A percentile compares a stretch with the other conserved stretches of the same genome.
Conservation (phyloP, 2,329 filamentous ascomycete species). For the Stachybotrys echinatus region DNA sequence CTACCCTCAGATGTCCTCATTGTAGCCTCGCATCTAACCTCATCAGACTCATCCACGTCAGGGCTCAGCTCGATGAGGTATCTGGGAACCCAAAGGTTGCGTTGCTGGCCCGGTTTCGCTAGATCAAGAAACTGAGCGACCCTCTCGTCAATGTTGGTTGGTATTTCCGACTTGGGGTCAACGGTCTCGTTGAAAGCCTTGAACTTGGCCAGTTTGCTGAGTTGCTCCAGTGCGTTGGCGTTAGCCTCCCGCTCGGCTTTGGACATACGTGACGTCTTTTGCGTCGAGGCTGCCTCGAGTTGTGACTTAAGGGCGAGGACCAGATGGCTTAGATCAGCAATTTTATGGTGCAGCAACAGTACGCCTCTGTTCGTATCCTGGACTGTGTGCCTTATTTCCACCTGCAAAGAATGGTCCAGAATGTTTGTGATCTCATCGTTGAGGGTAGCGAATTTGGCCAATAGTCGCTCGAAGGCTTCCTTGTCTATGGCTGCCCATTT, state of each 20-base stretch:
- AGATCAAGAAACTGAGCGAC: conserved; percentile 34
- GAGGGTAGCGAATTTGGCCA: conserved; percentile 36
- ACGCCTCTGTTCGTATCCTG: conserved; percentile 43
- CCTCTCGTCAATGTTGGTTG: conserved; percentile 25
- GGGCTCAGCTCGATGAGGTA: conserved; percentile 27
- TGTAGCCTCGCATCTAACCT: conserved; percentile 32
- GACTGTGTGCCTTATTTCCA: conserved; percentile 40
- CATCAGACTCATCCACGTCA: conserved; percentile 24
- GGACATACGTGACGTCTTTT: conserved; percentile 22
- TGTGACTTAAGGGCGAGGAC: conserved; percentile 40
- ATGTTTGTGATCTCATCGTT: conserved; percentile 45
- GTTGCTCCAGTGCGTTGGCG: conserved; percentile 31
- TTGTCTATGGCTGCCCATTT: conserved; percentile 42
- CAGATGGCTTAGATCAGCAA: conserved; percentile 38
- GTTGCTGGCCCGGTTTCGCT: conserved; percentile 23
- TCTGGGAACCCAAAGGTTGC: conserved; percentile 26
- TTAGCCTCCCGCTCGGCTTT: conserved; percentile 30
- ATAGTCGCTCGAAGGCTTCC: conserved; percentile 35
- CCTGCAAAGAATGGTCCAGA: conserved; percentile 38
- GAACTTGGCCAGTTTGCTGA: conserved; percentile 42
- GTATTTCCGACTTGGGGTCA: conserved; percentile 25
- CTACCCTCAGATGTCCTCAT: conserved; percentile 27
- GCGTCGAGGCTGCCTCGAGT: conserved; percentile 21
- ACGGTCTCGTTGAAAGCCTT: conserved; percentile 46
- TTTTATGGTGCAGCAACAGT: conserved; percentile 39